These are phyloP conservation scores for Aphanomyces stellatus DNA, from an alignment of 352 stramenopile species.

Conservation along the genomic window DNA sequence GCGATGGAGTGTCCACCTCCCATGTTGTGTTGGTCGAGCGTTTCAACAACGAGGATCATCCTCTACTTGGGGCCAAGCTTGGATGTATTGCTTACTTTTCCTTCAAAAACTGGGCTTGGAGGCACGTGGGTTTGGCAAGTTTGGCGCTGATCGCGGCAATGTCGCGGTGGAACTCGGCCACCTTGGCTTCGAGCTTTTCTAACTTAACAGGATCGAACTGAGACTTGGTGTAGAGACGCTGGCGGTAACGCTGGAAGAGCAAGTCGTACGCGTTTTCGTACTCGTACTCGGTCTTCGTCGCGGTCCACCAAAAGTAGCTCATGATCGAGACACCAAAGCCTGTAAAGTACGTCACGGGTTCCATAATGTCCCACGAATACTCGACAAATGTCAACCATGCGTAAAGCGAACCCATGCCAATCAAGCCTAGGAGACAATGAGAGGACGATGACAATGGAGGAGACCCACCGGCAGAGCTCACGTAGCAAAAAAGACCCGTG, in stretches of 20 bases:
- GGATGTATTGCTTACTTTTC: not conserved
- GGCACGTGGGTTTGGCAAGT: slow-evolving; percentile 7
- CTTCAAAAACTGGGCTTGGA: slow-evolving; percentile 13
- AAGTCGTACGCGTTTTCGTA: slow-evolving; percentile 86
- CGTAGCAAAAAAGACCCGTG: not conserved
- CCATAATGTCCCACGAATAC: slow-evolving; percentile 88
- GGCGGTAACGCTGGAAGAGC: slow-evolving; percentile 56
- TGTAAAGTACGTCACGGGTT: slow-evolving; percentile 85
- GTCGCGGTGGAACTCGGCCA: slow-evolving; percentile 4
- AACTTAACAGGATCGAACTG: slow-evolving; percentile 40
- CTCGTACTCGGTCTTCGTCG: slow-evolving; percentile 82
- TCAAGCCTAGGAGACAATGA: slow-evolving; percentile 33
- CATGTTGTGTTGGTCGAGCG: too few relatives aligned
- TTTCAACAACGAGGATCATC: not conserved
- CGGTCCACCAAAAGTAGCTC: slow-evolving; percentile 74
- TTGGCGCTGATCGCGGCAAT: slow-evolving; percentile 10
- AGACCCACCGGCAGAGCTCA: slow-evolving; percentile 1
- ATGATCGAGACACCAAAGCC: slow-evolving; percentile 71
- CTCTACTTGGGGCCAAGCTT: not conserved
- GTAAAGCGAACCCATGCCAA: slow-evolving; percentile 75
- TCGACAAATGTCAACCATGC: slow-evolving; percentile 85
- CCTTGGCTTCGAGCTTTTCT: not conserved
- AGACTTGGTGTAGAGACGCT: slow-evolving; percentile 42
- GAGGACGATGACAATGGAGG: not conserved
- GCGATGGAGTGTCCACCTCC: too few relatives aligned